Evolutionary conservation across 2,329 filamentous ascomycete species (phyloP).

Genomic region (Pseudodiploospora longispora): DNA sequence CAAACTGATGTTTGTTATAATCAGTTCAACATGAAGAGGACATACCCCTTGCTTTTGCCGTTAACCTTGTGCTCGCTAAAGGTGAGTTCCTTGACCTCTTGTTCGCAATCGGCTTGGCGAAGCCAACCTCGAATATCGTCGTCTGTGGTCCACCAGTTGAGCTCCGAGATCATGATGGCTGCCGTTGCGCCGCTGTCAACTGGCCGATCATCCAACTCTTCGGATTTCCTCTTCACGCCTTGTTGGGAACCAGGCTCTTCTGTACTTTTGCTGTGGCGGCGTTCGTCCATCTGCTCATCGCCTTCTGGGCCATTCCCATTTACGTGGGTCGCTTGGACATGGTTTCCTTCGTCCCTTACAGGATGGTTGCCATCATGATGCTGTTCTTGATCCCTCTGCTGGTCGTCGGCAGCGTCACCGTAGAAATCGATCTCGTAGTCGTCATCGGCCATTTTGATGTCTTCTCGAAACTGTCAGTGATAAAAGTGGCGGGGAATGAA

Average conservation of each 20-base stretch:
- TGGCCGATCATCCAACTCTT: conserved; percentile 45
- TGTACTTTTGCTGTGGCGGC: conserved; percentile 16
- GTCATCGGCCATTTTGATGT: conserved; percentile 53
- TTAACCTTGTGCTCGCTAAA: conserved; percentile 99
- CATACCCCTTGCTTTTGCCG: conserved; percentile 94
- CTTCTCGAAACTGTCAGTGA: conserved; percentile 5
- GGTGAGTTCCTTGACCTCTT: conserved; percentile 82
- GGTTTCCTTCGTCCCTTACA: conserved; percentile 18
- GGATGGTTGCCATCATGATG: conserved; percentile 30
- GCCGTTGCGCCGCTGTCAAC: conserved; percentile 54
- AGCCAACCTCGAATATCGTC: conserved; percentile 89
- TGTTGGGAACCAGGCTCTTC: conserved; percentile 24
- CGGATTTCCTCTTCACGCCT: conserved; percentile 53
- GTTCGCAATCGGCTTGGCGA: conserved; percentile 69
- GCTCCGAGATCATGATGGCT: conserved; percentile 77
- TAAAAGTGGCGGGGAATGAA: conserved; percentile 10
- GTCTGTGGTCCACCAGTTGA: conserved; percentile 96
- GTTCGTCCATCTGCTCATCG: conserved; percentile 28
- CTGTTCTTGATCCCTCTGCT: conserved; percentile 23
- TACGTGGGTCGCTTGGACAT: conserved; percentile 5
- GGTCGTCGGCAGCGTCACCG: conserved; percentile 47
- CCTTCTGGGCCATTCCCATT: conserved; percentile 22
- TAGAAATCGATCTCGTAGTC: conserved; percentile 69
- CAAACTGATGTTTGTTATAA: neutral
- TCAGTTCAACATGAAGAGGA: conserved; percentile 4